Conservation (phyloP, 352 stramenopile genomes). For the Nothophytophthora sp. region DNA sequence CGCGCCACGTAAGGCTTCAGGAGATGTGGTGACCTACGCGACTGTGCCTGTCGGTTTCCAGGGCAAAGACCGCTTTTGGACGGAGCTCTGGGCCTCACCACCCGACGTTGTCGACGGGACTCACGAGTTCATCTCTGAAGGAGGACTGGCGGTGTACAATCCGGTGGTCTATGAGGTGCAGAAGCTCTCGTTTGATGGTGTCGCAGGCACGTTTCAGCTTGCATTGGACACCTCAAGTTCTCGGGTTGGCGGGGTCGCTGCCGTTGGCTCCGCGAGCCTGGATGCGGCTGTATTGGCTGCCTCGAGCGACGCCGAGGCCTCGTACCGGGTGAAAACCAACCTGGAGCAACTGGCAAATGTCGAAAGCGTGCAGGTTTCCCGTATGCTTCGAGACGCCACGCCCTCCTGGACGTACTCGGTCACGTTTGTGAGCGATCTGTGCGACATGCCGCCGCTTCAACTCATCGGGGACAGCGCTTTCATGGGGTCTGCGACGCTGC, state of each 20-base stretch:
- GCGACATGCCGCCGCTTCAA: conserved; percentile 72
- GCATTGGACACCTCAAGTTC: conserved; percentile 74
- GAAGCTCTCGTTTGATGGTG: conserved; percentile 70
- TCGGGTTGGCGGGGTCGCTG: conserved; percentile 45
- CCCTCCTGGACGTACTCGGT: conserved; percentile 74
- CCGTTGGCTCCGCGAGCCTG: conserved; percentile 44
- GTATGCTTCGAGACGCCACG: conserved; percentile 27
- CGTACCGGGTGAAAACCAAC: conserved; percentile 77
- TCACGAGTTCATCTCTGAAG: conserved; percentile 90
- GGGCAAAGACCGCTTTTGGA: conserved; percentile 95
- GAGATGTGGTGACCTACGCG: conserved; percentile 89
- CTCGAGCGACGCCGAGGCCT: conserved; percentile 48
- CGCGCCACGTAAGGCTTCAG: conserved; percentile 92
- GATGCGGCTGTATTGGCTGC: conserved; percentile 44
- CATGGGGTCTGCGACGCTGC: conserved; percentile 34
- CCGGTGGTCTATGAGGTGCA: conserved; percentile 91
- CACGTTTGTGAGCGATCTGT: conserved; percentile 89
- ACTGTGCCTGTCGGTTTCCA: conserved; percentile 78
- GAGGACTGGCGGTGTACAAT: conserved; percentile 92
- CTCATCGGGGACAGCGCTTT: conserved; percentile 53
- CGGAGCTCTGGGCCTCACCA: conserved; percentile 91
- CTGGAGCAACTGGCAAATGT: conserved; percentile 84
- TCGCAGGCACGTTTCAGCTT: conserved; percentile 62
- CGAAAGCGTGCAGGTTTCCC: conserved; percentile 79
- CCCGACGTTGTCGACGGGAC: conserved; percentile 86